Evolutionary conservation across 2,329 filamentous ascomycete genomes (phyloP).

Genomic region (Venturia effusa): DNA sequence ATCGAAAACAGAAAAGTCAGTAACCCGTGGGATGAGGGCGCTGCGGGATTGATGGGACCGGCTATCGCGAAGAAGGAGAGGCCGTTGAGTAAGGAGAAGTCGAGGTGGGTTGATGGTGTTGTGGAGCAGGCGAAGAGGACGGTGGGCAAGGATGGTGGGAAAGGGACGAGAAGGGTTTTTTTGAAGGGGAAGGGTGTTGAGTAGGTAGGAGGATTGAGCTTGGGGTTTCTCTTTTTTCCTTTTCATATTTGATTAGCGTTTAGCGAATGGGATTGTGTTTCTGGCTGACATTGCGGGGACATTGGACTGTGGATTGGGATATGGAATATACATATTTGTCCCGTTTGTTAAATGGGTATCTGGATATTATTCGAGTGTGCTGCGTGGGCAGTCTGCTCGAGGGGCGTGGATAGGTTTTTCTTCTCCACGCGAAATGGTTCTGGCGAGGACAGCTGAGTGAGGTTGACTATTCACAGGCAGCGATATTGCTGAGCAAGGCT

Average conservation of each 20-base stretch:
- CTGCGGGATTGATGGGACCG: slow-evolving; percentile 60
- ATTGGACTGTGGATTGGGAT: not conserved
- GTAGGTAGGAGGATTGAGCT: too few species aligned
- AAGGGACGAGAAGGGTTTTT: slow-evolving; percentile 63
- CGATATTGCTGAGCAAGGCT: too few species aligned
- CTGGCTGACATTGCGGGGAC: not conserved
- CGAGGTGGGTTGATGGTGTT: slow-evolving; percentile 73
- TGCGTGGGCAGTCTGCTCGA: too few species aligned
- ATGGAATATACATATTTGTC: not conserved
- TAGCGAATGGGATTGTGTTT: not conserved
- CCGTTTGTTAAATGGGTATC: not conserved
- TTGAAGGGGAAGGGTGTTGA: slow-evolving; percentile 30
- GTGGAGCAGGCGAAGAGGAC: slow-evolving; percentile 62
- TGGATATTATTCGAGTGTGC: not conserved
- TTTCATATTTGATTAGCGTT: not conserved
- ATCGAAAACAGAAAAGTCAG: slow-evolving; percentile 15
- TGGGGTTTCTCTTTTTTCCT: too few species aligned
- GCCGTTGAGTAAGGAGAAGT: slow-evolving; percentile 56
- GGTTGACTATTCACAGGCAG: too few species aligned
- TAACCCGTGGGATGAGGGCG: slow-evolving; percentile 26
- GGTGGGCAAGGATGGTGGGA: slow-evolving; percentile 39
- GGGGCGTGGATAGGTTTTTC: too few species aligned
- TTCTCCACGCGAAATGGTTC: too few species aligned
- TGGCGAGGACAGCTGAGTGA: too few species aligned
- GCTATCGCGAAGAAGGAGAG: slow-evolving; percentile 48